These are phyloP conservation scores for Symbiodinium natans DNA, from an alignment of 73 alveolate genomes.

Conservation along the genomic window DNA sequence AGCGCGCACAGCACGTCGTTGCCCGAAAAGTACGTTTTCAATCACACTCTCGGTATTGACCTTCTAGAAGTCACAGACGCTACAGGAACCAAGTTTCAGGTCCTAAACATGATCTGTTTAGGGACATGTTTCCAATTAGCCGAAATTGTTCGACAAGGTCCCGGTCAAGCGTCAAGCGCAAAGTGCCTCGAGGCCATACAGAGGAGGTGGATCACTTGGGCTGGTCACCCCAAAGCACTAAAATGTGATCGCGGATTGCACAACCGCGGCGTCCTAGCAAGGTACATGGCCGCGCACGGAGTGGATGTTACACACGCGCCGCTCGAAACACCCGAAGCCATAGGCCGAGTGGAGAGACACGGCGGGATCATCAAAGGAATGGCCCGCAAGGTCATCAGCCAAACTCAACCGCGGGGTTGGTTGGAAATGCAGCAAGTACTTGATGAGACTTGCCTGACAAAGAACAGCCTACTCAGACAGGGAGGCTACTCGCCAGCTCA, in stretches of 20 bases:
- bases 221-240: not conserved
- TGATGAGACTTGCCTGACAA: not conserved
- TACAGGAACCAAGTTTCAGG: not conserved
- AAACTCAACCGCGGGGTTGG: not conserved
- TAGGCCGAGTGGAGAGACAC: slow-evolving; percentile 34
- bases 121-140: slow-evolving; percentile 1
- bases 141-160: not conserved
- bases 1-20: not conserved
- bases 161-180: not conserved
- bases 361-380: slow-evolving; percentile 22
- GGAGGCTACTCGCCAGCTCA: no score
- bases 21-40: not conserved
- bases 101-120: not conserved
- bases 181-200: not conserved
- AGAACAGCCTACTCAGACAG: no score
- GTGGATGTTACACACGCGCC: not conserved
- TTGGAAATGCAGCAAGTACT: not conserved
- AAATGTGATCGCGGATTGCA: not conserved
- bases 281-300: not conserved
- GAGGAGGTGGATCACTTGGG: not conserved
- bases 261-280: not conserved
- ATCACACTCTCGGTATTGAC: not conserved
- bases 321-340: slow-evolving; percentile 4
- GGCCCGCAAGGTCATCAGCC: not conserved
- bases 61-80: not conserved